phyloP scores from a whole-genome alignment of 768 basidiomycete genomes.

The Lactifluus piperatus region DNA sequence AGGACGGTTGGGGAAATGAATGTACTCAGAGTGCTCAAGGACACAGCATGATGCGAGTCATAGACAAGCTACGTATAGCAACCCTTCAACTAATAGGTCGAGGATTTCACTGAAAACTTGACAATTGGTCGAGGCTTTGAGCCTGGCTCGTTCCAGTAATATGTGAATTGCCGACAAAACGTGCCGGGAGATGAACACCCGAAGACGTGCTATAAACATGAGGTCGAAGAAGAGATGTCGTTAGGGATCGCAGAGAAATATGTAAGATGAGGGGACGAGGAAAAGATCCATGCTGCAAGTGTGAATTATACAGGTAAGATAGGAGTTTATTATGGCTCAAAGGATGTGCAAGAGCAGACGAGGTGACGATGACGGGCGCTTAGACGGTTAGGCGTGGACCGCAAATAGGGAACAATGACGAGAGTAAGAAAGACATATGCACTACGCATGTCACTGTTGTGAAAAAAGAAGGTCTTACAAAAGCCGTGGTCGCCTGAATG shows the following conservation, averaged over 20 bases:
- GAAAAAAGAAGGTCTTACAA: conserved; percentile 8
- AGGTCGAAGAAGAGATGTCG: conserved; percentile 14
- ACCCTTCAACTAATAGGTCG: background rate
- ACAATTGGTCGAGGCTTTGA: background rate
- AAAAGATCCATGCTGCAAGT: background rate
- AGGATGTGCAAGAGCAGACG: background rate
- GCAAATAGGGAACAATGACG: background rate
- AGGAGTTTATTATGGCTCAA: background rate
- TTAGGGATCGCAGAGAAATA: background rate
- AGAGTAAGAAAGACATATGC: conserved; percentile 8
- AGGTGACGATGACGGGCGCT: background rate
- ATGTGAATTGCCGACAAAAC: conserved; percentile 14
- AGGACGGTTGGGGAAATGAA: conserved; percentile 1
- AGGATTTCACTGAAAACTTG: background rate
- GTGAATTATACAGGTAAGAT: background rate
- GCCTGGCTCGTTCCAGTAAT: conserved; percentile 9
- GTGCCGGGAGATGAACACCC: conserved; percentile 7
- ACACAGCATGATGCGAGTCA: background rate
- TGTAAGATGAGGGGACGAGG: background rate
- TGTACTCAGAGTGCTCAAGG: background rate
- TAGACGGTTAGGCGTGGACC: background rate
- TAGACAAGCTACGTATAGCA: conserved; percentile 10
- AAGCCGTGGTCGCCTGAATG: conserved; percentile 10
- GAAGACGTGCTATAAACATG: conserved; percentile 13
- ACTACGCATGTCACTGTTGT: conserved; percentile 11